Percentiles rank a stretch among this genome's conserved stretches.
These are phyloP conservation scores for Trichoderma aggressivum DNA, from an alignment of 2,329 filamentous ascomycete genomes.

Conservation along the genomic window DNA sequence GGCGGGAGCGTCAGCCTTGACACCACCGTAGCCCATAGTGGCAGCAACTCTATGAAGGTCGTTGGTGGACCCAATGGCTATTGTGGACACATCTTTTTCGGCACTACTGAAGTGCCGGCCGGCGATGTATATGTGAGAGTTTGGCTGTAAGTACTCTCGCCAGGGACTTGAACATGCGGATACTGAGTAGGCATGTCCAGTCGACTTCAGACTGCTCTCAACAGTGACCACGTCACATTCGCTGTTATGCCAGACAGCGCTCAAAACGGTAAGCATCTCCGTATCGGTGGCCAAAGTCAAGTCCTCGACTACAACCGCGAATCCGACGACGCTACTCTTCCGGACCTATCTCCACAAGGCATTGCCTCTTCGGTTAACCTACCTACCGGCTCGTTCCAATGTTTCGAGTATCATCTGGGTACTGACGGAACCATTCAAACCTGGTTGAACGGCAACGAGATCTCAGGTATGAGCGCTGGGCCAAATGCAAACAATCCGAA, in stretches of 20 bases:
- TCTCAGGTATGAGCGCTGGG: conserved; percentile 6
- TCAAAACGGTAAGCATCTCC: background rate
- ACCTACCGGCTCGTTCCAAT: conserved; percentile 12
- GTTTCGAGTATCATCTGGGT: conserved; percentile 10
- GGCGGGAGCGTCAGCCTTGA: conserved; percentile 11
- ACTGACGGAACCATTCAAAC: conserved; percentile 10
- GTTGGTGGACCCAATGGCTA: conserved; percentile 14
- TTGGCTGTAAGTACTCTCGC: conserved; percentile 8
- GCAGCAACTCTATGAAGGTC: conserved; percentile 12
- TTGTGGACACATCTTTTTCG: conserved; percentile 15
- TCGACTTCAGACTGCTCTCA: conserved; percentile 9
- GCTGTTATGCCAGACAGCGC: conserved; percentile 9
- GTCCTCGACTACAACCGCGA: conserved; percentile 15
- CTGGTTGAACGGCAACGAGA: conserved; percentile 5
- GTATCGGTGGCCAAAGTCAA: conserved; percentile 9
- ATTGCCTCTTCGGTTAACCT: conserved; percentile 9
- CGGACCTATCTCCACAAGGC: conserved; percentile 9
- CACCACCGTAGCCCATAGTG: conserved; percentile 13
- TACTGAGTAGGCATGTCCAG: background rate
- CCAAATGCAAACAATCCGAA: conserved; percentile 2
- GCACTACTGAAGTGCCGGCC: conserved; percentile 8
- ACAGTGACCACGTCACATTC: conserved; percentile 9
- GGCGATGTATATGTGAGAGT: conserved; percentile 12
- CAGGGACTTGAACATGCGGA: background rate
- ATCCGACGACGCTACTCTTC: conserved; percentile 12